Evolutionary conservation across 2,329 filamentous ascomycete genomes (phyloP), one percentile per base, ranked within the genome.

Genomic region (Thelonectria discophora): DNA sequence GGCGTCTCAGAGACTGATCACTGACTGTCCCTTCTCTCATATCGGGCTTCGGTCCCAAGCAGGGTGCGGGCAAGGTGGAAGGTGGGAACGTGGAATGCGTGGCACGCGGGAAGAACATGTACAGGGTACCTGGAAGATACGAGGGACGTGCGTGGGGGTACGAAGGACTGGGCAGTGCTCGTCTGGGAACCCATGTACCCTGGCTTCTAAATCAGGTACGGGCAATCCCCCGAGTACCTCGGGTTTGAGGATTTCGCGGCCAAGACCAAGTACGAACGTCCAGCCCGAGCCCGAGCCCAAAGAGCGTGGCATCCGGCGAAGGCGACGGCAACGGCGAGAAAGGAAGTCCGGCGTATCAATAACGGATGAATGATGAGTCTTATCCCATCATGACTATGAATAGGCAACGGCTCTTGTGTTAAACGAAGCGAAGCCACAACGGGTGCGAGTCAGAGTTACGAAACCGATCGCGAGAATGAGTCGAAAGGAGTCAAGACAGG

Each of bases 41-140:
- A 11, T 40, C 42, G 40, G 45, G 46, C 43, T 47, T 57, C 21
- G 21, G 37, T 34, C 45, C 45, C 46, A 32, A 45, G 49, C 50
- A 55, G 30, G 51, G 55, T 62, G 47, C 52, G 27, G 27, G 9
- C 27, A 30, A 30, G 27, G 53, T 49, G 53, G 58, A 55, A 45
- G 39, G 45, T 54, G 43, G 49, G n/a, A 60, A 30, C 51, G 62
- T 58, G 66, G 54, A 61, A 65, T 62, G 66, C 66, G 66, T 68
- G 42, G 57, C 50, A 71, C 65, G 69, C 58, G 62, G 57, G 27
- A 30, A 8, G 27, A 2, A 30, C 21, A 30, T 30, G 27, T 30
- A 30, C 27, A 30, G 27, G 42, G 57, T 47, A 71, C 65, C 68
- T 56, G 60, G 57, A 46, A 50, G 61, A 68, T 68, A 70, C 67